phyloP scores from a whole-genome alignment of 2,329 filamentous ascomycete genomes.

The Neurospora crassa region DNA sequence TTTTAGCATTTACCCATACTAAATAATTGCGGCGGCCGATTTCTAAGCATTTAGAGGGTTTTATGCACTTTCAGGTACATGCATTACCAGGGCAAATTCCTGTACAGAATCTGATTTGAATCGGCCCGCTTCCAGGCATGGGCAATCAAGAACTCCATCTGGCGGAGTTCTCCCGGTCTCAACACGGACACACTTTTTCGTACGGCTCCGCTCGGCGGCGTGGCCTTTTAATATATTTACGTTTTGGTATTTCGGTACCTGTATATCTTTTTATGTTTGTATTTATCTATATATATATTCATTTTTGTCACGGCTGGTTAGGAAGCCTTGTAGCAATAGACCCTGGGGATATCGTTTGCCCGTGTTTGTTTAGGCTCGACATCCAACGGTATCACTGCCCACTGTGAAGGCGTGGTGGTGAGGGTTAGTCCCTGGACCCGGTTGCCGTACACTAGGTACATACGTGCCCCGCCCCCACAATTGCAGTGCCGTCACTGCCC shows the following conservation, averaged over 20 bases:
- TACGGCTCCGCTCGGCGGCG: not conserved
- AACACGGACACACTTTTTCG: not conserved
- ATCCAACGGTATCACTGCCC: not conserved
- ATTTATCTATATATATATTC: rapidly evolving
- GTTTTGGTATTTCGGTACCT: not conserved
- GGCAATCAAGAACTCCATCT: not conserved
- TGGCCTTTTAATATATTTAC: not conserved
- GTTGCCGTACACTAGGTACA: not conserved
- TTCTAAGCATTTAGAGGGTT: no score
- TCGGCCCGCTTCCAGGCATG: no score
- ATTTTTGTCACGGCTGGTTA: not conserved
- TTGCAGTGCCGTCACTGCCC: not conserved
- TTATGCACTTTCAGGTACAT: no score
- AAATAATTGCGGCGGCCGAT: no score
- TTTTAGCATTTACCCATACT: no score
- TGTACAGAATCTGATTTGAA: not conserved
- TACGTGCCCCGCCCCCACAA: not conserved
- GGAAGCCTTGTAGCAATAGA: not conserved
- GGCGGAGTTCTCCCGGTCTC: not conserved
- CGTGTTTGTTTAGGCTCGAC: not conserved
- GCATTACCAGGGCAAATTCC: no score
- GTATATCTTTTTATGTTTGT: not conserved
- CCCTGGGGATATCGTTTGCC: not conserved
- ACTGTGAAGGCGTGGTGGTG: not conserved
- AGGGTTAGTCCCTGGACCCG: not conserved